These are phyloP conservation scores for Cercis canadensis DNA, from an alignment of 306 rosid species.

Conservation along the genomic window DNA sequence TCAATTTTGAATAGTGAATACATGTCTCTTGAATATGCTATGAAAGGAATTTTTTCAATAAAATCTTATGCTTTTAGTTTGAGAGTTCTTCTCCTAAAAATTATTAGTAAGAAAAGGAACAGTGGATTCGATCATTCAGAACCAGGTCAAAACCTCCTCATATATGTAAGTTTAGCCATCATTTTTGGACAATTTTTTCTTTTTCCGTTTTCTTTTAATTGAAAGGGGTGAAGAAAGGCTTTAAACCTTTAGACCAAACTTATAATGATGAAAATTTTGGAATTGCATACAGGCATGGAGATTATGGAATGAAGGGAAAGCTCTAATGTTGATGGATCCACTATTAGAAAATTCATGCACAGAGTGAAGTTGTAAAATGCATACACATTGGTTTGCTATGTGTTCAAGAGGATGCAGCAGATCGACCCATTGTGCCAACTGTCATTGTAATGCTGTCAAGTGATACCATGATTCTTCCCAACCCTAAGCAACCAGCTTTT, in stretches of 20 bases:
- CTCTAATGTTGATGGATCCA: conserved; percentile 35
- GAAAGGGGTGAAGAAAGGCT: too few relatives aligned
- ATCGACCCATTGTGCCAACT: conserved; percentile 26
- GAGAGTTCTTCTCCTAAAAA: too few relatives aligned
- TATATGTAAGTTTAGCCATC: neutral
- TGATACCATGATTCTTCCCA: conserved; percentile 26
- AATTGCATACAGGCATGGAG: conserved; percentile 27
- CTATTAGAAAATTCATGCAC: conserved; percentile 1
- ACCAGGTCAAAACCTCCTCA: conserved; percentile 5
- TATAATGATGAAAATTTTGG: too few relatives aligned
- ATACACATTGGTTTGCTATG: conserved; percentile 33
- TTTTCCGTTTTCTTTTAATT: too few relatives aligned
- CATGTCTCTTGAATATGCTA: too few relatives aligned
- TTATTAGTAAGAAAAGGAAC: too few relatives aligned
- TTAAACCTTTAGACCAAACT: neutral
- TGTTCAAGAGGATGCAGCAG: too few relatives aligned
- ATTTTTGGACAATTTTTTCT: neutral
- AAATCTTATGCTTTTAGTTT: conserved; percentile 28
- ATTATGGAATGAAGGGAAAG: conserved; percentile 38
- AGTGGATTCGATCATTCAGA: neutral
- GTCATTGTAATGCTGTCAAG: conserved; percentile 30
- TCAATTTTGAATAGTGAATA: conserved; percentile 31
- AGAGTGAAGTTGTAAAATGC: conserved; percentile 19
- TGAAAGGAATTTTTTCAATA: neutral
- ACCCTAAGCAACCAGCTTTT: conserved; percentile 36